A percentile compares a stretch with the other conserved stretches of the same genome.
Evolutionary conservation across 371 early-diverging fungal genomes (phyloP).

Genomic region (Actinomortierella ambigua): DNA sequence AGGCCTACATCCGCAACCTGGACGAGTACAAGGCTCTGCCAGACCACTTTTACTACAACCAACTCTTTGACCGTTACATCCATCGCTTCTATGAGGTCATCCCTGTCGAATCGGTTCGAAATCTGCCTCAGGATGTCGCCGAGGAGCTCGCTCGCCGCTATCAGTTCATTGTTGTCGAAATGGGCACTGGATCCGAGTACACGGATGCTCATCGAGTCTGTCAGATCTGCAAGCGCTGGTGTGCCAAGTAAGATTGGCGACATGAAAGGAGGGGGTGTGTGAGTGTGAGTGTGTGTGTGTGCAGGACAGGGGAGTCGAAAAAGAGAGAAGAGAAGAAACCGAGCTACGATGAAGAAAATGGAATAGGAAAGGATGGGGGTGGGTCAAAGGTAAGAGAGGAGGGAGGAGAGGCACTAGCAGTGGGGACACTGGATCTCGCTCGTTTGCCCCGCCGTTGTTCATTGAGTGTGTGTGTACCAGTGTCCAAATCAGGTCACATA

Average conservation of each 20-base stretch:
- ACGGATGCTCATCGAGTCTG: constrained; percentile 76
- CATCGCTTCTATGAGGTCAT: constrained; percentile 87
- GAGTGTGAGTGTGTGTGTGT: not conserved
- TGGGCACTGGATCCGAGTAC: constrained; percentile 77
- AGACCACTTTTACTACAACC: constrained; percentile 84
- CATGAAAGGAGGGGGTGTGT: not conserved
- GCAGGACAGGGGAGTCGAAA: not conserved
- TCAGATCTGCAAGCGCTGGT: constrained; percentile 79
- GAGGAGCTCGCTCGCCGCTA: constrained; percentile 70
- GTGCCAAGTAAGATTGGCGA: constrained; percentile 55
- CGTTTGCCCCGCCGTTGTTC: too few relatives aligned
- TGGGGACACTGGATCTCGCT: too few relatives aligned
- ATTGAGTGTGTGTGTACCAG: too few relatives aligned
- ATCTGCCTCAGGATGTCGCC: constrained; percentile 76
- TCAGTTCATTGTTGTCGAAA: constrained; percentile 83
- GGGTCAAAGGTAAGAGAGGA: not conserved
- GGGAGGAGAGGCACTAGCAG: not conserved
- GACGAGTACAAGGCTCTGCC: constrained; percentile 60
- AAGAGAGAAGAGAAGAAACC: not conserved
- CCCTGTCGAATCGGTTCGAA: constrained; percentile 76
- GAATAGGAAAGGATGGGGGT: not conserved
- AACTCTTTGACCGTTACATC: constrained; percentile 88
- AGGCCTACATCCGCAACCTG: constrained; percentile 65
- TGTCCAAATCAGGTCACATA: too few relatives aligned
- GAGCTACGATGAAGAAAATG: not conserved